phyloP scores from a whole-genome alignment of 345 rosid genomes.

The Gynandropsis gynandra region DNA sequence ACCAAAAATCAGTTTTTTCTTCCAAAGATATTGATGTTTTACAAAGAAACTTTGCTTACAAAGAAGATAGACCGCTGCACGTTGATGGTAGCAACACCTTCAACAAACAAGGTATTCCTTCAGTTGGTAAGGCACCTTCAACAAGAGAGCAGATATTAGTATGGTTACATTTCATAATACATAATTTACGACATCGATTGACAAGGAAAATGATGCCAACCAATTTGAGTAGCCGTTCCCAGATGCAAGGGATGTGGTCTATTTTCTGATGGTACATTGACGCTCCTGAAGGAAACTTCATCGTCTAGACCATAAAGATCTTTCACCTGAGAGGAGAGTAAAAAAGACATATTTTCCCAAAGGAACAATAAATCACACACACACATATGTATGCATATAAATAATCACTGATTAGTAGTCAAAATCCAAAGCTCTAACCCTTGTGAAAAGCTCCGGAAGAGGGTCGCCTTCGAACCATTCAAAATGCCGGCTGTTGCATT shows the following conservation, averaged over 20 bases:
- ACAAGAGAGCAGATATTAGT: conserved; percentile 10
- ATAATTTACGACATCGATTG: conserved; percentile 7
- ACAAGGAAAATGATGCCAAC: conserved; percentile 33
- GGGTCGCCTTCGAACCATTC: conserved; percentile 90
- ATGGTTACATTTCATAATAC: neutral
- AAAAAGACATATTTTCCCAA: neutral
- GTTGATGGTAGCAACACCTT: conserved; percentile 86
- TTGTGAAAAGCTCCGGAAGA: conserved; percentile 51
- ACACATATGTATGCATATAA: neutral
- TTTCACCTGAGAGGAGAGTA: conserved; percentile 50
- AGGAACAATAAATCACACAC: conserved; percentile 11
- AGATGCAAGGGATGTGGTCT: conserved; percentile 83
- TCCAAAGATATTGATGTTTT: conserved; percentile 3
- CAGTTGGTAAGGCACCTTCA: conserved; percentile 84
- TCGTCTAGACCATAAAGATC: conserved; percentile 89
- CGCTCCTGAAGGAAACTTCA: conserved; percentile 64
- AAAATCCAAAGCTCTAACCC: conserved; percentile 36
- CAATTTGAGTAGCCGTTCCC: conserved; percentile 96
- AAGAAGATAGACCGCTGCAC: conserved; percentile 66
- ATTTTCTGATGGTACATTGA: conserved; percentile 58
- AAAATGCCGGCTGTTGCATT: conserved; percentile 63
- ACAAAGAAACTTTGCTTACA: conserved; percentile 43
- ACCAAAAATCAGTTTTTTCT: conserved; percentile 14
- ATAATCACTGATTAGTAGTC: conserved; percentile 1
- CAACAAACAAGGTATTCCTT: conserved; percentile 92